Conservation (phyloP, 1,139 yeast species). For the Lizanozyma gosingica region DNA sequence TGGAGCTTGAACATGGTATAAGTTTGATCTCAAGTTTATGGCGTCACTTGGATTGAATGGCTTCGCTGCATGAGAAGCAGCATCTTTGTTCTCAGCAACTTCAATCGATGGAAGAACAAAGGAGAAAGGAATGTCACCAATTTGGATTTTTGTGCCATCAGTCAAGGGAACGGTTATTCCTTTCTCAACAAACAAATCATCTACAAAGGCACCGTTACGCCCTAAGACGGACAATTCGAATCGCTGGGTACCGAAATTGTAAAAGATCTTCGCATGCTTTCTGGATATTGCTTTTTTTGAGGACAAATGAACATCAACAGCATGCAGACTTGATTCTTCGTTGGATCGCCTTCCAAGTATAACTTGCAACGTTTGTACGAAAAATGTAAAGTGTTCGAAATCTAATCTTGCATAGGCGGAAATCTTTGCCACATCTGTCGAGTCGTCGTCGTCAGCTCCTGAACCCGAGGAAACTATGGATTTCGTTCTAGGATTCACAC, state of each 20-base stretch:
- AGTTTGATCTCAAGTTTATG: constrained; percentile 39
- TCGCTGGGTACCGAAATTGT: constrained; percentile 89
- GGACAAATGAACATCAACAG: constrained; percentile 88
- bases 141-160: constrained; percentile 80
- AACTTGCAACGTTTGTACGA: constrained; percentile 92
- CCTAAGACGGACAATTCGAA: constrained; percentile 88
- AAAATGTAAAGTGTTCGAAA: constrained; percentile 86
- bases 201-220: constrained; percentile 92
- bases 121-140: constrained; percentile 83
- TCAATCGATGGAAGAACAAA: constrained; percentile 66
- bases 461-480: not conserved
- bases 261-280: constrained; percentile 88
- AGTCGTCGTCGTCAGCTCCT: constrained; percentile 11
- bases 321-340: constrained; percentile 45
- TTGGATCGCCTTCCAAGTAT: constrained; percentile 83
- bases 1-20: constrained; percentile 20
- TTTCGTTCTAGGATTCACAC: constrained; percentile 1
- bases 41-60: constrained; percentile 48
- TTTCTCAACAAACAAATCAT: constrained; percentile 76
- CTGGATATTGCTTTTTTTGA: constrained; percentile 87
- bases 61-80: constrained; percentile 11
- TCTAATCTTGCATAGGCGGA: constrained; percentile 93
- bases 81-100: constrained; percentile 10
- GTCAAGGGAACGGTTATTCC: constrained; percentile 82
- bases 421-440: constrained; percentile 39